Base-by-base conservation (phyloP, 2,329 filamentous ascomycete genomes). In the Ophioceras dolichostomum region DNA sequence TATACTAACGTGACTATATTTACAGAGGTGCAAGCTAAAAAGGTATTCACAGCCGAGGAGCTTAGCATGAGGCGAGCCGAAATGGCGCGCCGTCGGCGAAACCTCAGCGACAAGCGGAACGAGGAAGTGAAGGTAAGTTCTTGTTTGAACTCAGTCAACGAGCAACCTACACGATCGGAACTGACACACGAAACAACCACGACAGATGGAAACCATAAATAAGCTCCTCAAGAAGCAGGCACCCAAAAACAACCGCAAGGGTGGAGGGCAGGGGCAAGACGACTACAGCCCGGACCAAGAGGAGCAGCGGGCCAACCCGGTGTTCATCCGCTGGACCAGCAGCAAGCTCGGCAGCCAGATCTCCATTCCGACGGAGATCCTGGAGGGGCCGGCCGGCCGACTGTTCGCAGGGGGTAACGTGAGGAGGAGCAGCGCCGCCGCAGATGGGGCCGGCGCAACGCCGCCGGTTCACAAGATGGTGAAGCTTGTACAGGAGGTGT, bases 201-300 rank as follows among this genome's bases (percentile, higher is more conserved):
- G 22, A 37, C 21, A 88, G 83, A 84, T 86, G 73, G 84, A 89
- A 65, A 91, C 84, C 0, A 89, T 91, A 70, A 88, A 91, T 65
- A 87, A 88, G 50, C 75, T 91, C 2, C 74, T 91, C 37, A 87
- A 87, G 58, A 87, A 88, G 54, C 84, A 88, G 55, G 82, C 83
- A 1, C 79, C 83, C 18, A 88, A 89, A 57, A 75, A 41, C 39
- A 79, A 71, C 45, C 64, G 67, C 45, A 73, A 70, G 46, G 67
- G 56, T 45, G 38, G 54, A 38, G 70, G 65, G 24, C 68, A 68
- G 10, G 67, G 64, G 9, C 62, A 61, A 2, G 63, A 65, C 7
- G 70, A 70, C 35, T 59, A 55, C 2, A 2, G 45, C 53, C 3
- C 61, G 63, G 27, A 17, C 5, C 24, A 37, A 6, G 36, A 32